These are phyloP conservation scores for Amanita molliuscula DNA, from an alignment of 768 basidiomycete species.

Conservation along the genomic window DNA sequence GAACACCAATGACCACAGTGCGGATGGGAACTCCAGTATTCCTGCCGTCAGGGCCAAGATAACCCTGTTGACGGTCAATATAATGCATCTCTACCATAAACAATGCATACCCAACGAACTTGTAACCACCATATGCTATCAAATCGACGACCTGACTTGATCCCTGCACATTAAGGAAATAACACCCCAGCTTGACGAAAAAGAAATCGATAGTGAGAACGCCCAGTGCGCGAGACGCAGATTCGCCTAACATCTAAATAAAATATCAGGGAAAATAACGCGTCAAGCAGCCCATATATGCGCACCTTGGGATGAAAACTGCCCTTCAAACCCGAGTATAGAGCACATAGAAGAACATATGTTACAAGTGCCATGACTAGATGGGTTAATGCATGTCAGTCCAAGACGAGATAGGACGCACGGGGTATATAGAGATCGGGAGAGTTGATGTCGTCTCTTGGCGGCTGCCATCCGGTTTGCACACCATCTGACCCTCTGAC, in stretches of 20 bases:
- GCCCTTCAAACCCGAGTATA: slow-evolving; percentile 73
- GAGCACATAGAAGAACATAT: slow-evolving; percentile 82
- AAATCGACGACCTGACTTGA: slow-evolving; percentile 66
- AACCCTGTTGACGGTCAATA: slow-evolving; percentile 38
- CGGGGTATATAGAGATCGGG: slow-evolving; percentile 97
- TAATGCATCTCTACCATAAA: not conserved
- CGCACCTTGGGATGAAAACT: slow-evolving; percentile 69
- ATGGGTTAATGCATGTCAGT: slow-evolving; percentile 6
- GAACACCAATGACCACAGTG: slow-evolving; percentile 64
- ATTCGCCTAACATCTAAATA: slow-evolving; percentile 64
- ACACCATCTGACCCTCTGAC: slow-evolving; percentile 52
- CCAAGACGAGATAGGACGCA: slow-evolving; percentile 20
- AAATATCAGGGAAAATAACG: not conserved
- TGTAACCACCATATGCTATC: slow-evolving; percentile 91
- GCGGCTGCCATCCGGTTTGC: slow-evolving; percentile 74
- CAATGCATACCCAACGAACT: slow-evolving; percentile 83
- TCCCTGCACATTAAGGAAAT: slow-evolving; percentile 81
- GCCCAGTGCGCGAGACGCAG: slow-evolving; percentile 73
- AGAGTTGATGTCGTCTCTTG: slow-evolving; percentile 89
- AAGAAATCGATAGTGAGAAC: slow-evolving; percentile 85
- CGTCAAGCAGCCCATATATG: not conserved
- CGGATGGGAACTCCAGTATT: slow-evolving; percentile 49
- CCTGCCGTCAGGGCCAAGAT: slow-evolving; percentile 71
- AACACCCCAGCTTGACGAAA: slow-evolving; percentile 86
- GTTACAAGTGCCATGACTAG: slow-evolving; percentile 93